A percentile compares a stretch with the other conserved stretches of the same genome.
phyloP scores from a whole-genome alignment of 257 asterid species.

The Lithospermum erythrorhizon region DNA sequence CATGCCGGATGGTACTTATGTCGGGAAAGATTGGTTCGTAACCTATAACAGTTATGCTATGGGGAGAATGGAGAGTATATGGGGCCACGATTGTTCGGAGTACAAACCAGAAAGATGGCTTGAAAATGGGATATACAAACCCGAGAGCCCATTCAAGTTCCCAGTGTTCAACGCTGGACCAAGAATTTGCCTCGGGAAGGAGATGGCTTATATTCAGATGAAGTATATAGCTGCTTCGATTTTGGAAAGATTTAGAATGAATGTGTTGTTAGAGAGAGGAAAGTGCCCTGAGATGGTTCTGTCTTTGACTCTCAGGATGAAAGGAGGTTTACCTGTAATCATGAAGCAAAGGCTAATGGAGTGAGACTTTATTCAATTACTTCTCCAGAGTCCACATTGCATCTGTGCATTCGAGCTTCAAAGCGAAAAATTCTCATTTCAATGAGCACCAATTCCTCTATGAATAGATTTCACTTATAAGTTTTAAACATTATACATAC shows the following conservation, averaged over 20 bases:
- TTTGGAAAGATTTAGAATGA: constrained; percentile 49
- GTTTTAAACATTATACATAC: no score
- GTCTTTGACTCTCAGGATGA: constrained; percentile 73
- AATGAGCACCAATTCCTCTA: no score
- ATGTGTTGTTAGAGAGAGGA: constrained; percentile 41
- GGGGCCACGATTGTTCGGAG: constrained; percentile 77
- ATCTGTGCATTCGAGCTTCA: no score
- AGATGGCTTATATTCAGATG: constrained; percentile 93
- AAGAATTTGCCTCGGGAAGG: constrained; percentile 81
- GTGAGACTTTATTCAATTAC: constrained; percentile 10
- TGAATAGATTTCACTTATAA: no score
- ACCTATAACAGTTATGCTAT: constrained; percentile 54
- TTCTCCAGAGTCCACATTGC: no score
- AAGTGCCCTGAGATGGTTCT: constrained; percentile 46
- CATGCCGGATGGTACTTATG: constrained; percentile 73
- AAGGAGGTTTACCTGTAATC: constrained; percentile 59
- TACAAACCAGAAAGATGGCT: constrained; percentile 88
- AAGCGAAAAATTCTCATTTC: no score
- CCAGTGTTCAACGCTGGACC: constrained; percentile 88
- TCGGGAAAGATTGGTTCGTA: constrained; percentile 56
- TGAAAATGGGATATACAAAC: constrained; percentile 54
- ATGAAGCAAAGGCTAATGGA: constrained; percentile 23
- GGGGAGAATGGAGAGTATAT: constrained; percentile 78
- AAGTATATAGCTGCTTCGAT: constrained; percentile 68
- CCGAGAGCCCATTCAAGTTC: constrained; percentile 50